Evolutionary conservation across 129 eudicot species (phyloP).

Genomic region (Flaveria robusta): DNA sequence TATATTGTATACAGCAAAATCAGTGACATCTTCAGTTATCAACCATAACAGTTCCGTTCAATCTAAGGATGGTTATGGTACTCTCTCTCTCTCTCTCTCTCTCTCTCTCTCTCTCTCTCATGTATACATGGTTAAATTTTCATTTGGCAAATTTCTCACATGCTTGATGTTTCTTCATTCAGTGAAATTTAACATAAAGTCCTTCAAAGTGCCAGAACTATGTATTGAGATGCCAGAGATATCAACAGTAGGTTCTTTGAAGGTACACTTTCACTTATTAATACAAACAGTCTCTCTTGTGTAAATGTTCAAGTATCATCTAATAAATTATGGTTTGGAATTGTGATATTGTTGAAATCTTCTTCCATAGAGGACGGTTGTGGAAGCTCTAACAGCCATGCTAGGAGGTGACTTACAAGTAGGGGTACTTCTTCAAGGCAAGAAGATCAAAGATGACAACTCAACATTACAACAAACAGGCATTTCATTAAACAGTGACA

Average conservation of each 20-base stretch:
- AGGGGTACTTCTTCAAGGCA: constrained; percentile 86
- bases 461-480: constrained; percentile 84
- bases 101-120: constrained; percentile 8
- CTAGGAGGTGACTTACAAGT: constrained; percentile 77
- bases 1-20: constrained; percentile 45
- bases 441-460: constrained; percentile 81
- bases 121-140: background rate
- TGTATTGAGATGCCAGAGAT: constrained; percentile 92
- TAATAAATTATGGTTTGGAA: background rate
- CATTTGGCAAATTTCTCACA: constrained; percentile 32
- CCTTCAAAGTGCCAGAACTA: constrained; percentile 93
- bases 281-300: constrained; percentile 10
- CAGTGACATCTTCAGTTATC: constrained; percentile 42
- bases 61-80: constrained; percentile 65
- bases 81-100: constrained; percentile 1
- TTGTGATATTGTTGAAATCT: constrained; percentile 10
- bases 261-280: constrained; percentile 49
- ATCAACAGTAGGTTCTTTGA: constrained; percentile 82
- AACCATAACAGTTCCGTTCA: constrained; percentile 39
- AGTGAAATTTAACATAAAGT: constrained; percentile 90
- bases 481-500: constrained; percentile 50
- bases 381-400: constrained; percentile 81
- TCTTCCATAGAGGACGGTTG: constrained; percentile 61
- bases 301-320: constrained; percentile 1
- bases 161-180: constrained; percentile 35